Evolutionary conservation across 2,329 filamentous ascomycete species (phyloP).

Genomic region (Phialocephala subalpina): DNA sequence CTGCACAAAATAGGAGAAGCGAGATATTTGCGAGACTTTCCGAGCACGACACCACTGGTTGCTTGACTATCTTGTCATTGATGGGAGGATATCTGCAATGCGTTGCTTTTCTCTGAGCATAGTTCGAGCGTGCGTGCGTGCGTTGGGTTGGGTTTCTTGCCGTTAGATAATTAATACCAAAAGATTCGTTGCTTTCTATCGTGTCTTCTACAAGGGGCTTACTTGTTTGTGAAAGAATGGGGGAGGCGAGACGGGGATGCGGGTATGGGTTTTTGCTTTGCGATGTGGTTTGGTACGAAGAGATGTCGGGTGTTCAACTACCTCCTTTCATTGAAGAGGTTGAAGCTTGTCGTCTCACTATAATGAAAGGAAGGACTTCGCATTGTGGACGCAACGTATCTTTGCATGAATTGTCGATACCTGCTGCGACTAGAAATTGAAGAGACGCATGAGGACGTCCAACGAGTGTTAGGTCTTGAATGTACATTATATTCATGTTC

Average conservation of each 20-base stretch:
- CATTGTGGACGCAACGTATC: no score
- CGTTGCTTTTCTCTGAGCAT: neutral
- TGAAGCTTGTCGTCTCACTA: no score
- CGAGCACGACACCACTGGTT: neutral
- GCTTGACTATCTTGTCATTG: neutral
- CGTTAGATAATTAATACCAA: neutral
- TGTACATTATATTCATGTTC: neutral
- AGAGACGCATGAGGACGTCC: neutral
- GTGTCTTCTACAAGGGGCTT: no score
- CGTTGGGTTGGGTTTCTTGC: neutral
- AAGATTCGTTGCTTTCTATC: neutral
- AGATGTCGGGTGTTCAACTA: no score
- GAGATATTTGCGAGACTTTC: neutral
- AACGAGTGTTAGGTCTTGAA: neutral
- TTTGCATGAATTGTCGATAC: no score
- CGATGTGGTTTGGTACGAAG: no score
- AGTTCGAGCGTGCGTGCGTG: neutral
- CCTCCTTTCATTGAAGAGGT: no score
- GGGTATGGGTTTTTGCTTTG: no score
- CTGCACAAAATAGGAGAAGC: conserved; percentile 5
- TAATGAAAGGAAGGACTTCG: no score
- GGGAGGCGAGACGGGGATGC: no score
- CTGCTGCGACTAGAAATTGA: no score
- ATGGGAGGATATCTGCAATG: neutral
- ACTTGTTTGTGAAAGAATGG: no score